phyloP scores from a whole-genome alignment of 805 yeast species.

The Yarrowia porcina region DNA sequence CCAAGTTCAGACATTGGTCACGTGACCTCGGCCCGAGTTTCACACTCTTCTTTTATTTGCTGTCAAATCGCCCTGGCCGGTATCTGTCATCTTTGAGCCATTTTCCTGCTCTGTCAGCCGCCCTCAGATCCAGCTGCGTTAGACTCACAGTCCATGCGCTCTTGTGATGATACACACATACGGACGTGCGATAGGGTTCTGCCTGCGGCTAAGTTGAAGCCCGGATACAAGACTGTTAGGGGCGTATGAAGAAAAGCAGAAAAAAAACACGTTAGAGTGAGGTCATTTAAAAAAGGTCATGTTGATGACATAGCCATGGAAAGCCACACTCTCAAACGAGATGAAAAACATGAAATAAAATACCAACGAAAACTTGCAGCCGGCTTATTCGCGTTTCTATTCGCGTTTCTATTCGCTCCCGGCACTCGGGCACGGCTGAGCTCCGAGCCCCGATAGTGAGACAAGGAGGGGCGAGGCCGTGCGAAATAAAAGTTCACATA shows the following conservation, averaged over 20 bases:
- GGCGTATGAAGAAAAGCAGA: not conserved
- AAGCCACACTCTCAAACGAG: no score
- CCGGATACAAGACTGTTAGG: not conserved
- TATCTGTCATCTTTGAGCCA: slow-evolving; percentile 18
- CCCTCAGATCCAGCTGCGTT: slow-evolving; percentile 11
- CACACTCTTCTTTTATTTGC: not conserved
- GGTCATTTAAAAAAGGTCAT: no score
- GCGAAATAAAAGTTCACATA: not conserved
- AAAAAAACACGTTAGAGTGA: no score
- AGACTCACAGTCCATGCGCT: slow-evolving; percentile 15
- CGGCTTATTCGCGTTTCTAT: no score
- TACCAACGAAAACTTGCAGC: no score
- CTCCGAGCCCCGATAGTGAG: slow-evolving; percentile 14
- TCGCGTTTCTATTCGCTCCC: not conserved
- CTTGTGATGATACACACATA: slow-evolving; percentile 20
- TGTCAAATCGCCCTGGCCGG: not conserved
- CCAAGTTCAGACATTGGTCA: not conserved
- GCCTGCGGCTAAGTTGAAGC: slow-evolving; percentile 21
- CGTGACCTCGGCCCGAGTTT: no score
- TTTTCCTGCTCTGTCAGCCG: slow-evolving; percentile 16
- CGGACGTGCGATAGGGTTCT: slow-evolving; percentile 16
- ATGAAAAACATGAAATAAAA: no score
- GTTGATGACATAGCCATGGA: no score
- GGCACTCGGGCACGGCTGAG: slow-evolving; percentile 22
- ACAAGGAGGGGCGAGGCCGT: slow-evolving; percentile 24